Evolutionary conservation across 2,329 filamentous ascomycete species (phyloP).

Genomic region (Aspergillus cejpii): DNA sequence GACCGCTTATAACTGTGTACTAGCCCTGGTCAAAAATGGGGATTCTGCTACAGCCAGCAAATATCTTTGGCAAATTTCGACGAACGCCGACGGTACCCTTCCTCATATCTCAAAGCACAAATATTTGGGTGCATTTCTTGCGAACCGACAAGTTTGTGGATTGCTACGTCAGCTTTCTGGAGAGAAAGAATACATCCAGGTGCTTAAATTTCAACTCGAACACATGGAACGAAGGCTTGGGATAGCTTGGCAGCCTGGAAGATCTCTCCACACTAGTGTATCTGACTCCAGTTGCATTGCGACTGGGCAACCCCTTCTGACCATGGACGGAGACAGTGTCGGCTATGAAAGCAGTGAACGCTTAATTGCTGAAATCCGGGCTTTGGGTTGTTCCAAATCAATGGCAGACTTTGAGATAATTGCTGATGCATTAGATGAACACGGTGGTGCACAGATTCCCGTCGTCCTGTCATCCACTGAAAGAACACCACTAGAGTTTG

Average conservation of each 20-base stretch:
- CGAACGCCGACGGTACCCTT: slow-evolving; percentile 16
- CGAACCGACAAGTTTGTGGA: slow-evolving; percentile 16
- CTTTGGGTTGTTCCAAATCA: slow-evolving; percentile 30
- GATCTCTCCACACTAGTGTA: slow-evolving; percentile 15
- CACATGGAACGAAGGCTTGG: slow-evolving; percentile 30
- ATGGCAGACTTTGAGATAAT: slow-evolving; percentile 21
- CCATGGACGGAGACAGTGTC: slow-evolving; percentile 21
- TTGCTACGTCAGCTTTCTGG: slow-evolving; percentile 21
- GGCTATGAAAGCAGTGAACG: slow-evolving; percentile 22
- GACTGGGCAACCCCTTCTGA: slow-evolving; percentile 20
- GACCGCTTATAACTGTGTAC: slow-evolving; percentile 22
- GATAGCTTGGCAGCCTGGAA: slow-evolving; percentile 22
- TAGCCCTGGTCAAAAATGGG: slow-evolving; percentile 20
- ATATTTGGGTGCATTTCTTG: slow-evolving; percentile 18
- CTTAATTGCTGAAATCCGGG: slow-evolving; percentile 23
- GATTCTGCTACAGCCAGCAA: slow-evolving; percentile 19
- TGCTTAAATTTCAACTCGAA: slow-evolving; percentile 24
- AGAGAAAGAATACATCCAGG: slow-evolving; percentile 15
- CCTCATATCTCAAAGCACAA: slow-evolving; percentile 21
- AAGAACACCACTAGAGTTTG: slow-evolving; percentile 17
- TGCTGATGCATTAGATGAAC: slow-evolving; percentile 30
- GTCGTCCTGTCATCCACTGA: slow-evolving; percentile 10
- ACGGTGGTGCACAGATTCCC: slow-evolving; percentile 27
- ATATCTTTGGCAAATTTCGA: slow-evolving; percentile 23
- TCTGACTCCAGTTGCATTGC: slow-evolving; percentile 12